Evolutionary conservation across 176 grass and related monocot genomes (phyloP).

Genomic region (Guadua angustifolia): DNA sequence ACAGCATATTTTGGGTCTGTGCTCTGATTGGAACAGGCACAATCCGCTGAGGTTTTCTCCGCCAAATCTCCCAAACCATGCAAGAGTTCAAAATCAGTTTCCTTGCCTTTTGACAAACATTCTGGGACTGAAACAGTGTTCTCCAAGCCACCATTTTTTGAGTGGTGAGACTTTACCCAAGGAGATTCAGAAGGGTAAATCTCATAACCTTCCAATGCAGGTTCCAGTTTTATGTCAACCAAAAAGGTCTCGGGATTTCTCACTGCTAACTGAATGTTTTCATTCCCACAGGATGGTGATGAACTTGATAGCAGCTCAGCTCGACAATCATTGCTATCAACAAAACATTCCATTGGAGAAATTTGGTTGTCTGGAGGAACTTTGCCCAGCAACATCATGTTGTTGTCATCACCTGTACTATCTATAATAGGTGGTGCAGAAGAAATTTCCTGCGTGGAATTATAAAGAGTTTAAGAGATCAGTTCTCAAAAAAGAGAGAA

Average conservation of each 20-base stretch:
- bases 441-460: constrained; percentile 48
- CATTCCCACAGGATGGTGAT: constrained; percentile 20
- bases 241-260: constrained; percentile 24
- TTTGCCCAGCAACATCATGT: constrained; percentile 13
- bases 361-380: constrained; percentile 32
- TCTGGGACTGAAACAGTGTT: constrained; percentile 7
- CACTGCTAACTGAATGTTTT: constrained; percentile 13
- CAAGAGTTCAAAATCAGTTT: constrained; percentile 18
- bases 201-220: constrained; percentile 37
- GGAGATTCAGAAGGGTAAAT: constrained; percentile 29
- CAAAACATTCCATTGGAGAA: constrained; percentile 24
- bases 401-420: constrained; percentile 34
- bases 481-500: background rate
- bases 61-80: background rate
- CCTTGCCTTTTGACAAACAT: constrained; percentile 6
- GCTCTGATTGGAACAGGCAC: background rate
- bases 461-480: background rate
- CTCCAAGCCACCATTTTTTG: background rate
- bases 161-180: constrained; percentile 22
- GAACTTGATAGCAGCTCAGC: constrained; percentile 3
- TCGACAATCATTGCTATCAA: constrained; percentile 5
- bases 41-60: background rate
- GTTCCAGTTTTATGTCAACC: constrained; percentile 50
- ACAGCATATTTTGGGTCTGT: background rate
- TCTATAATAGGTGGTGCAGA: constrained; percentile 48